Percentiles rank a stretch among this genome's conserved stretches.
These are phyloP conservation scores for Pistacia integerrima DNA, from an alignment of 345 rosid species.

Conservation along the genomic window DNA sequence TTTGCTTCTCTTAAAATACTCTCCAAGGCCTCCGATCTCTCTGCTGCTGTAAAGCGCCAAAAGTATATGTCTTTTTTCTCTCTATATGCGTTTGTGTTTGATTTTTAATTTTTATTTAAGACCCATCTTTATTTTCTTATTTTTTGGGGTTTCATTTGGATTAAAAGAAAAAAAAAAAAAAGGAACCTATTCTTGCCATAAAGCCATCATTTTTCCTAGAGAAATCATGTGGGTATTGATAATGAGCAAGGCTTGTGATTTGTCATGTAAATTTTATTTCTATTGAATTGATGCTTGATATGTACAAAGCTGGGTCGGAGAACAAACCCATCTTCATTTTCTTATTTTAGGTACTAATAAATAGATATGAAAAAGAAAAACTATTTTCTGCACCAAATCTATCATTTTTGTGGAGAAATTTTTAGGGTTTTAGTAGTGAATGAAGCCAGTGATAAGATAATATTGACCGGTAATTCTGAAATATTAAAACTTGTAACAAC, in stretches of 20 bases:
- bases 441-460: too few relatives aligned
- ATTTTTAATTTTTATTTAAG: too few relatives aligned
- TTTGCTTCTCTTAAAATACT: slow-evolving; percentile 74
- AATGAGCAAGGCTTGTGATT: too few relatives aligned
- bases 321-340: not conserved
- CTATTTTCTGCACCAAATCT: not conserved
- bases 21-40: slow-evolving; percentile 56
- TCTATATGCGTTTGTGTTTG: not conserved
- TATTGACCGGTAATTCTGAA: too few relatives aligned
- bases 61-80: slow-evolving; percentile 28
- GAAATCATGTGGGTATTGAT: too few relatives aligned
- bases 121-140: not conserved
- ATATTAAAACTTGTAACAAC: too few relatives aligned
- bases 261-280: too few relatives aligned
- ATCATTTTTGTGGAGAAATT: not conserved
- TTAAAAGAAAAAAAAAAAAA: too few relatives aligned
- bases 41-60: slow-evolving; percentile 55
- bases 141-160: too few relatives aligned
- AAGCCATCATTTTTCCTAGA: too few relatives aligned
- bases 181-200: too few relatives aligned
- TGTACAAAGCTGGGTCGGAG: not conserved
- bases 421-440: not conserved
- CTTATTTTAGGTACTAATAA: not conserved
- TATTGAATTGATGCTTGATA: not conserved
- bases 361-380: not conserved